These are phyloP conservation scores for Sugiyamaella mastotermitis DNA, from an alignment of 805 yeast species.

Conservation along the genomic window DNA sequence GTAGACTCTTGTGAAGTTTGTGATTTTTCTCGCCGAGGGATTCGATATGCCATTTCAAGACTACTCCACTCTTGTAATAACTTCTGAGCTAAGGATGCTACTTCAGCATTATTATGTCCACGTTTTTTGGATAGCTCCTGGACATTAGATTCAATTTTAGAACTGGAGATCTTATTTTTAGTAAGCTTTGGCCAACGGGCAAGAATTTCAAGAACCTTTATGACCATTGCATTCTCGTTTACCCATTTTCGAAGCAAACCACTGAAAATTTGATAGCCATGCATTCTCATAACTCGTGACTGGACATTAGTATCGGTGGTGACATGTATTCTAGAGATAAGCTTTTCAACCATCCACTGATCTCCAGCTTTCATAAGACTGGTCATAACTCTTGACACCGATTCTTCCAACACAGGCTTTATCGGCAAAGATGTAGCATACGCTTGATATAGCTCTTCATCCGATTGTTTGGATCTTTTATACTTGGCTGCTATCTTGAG, in stretches of 20 bases:
- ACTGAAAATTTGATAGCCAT: conserved; percentile 78
- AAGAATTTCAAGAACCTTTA: conserved; percentile 58
- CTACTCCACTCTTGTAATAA: conserved; percentile 64
- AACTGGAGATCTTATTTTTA: conserved; percentile 66
- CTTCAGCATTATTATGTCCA: conserved; percentile 23
- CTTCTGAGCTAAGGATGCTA: conserved; percentile 34
- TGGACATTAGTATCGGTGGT: conserved; percentile 48
- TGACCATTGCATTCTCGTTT: conserved; percentile 19
- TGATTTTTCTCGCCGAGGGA: conserved; percentile 60
- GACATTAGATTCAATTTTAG: conserved; percentile 65
- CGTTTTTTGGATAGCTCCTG: conserved; percentile 34
- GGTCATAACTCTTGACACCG: conserved; percentile 74
- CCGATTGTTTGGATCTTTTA: conserved; percentile 33
- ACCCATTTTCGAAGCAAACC: conserved; percentile 39
- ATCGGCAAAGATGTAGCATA: conserved; percentile 55
- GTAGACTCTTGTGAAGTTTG: conserved; percentile 12
- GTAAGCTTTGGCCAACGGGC: conserved; percentile 64
- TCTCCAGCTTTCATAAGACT: conserved; percentile 76
- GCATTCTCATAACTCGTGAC: conserved; percentile 61
- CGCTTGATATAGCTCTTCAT: conserved; percentile 43
- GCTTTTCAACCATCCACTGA: conserved; percentile 50
- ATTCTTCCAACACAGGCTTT: conserved; percentile 44
- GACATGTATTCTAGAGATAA: conserved; percentile 60
- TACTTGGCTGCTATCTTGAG: conserved; percentile 42
- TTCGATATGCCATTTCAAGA: conserved; percentile 77